These are phyloP conservation scores for Phytopythium vexans DNA, from an alignment of 352 stramenopile species.

Conservation along the genomic window DNA sequence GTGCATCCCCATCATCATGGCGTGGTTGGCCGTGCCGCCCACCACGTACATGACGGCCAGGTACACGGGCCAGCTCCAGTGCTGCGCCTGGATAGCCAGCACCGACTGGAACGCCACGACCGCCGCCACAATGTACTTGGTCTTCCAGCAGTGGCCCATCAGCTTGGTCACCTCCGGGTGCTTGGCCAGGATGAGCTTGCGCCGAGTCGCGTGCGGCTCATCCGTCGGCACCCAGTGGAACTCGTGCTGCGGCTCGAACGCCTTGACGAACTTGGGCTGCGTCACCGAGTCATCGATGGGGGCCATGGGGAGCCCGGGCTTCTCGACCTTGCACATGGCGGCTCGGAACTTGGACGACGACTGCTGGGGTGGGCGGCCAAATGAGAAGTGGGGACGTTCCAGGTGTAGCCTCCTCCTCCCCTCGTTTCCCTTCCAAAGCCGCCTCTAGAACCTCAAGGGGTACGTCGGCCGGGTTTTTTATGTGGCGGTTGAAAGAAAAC, in stretches of 20 bases:
- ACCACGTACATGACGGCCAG: constrained; percentile 81
- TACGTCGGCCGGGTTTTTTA: no score
- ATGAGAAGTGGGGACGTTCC: constrained; percentile 1
- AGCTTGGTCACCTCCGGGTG: constrained; percentile 90
- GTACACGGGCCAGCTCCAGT: constrained; percentile 61
- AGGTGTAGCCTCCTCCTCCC: not conserved
- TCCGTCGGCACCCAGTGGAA: constrained; percentile 86
- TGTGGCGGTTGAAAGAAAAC: not conserved
- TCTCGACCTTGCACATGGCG: constrained; percentile 46
- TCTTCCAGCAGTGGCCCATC: constrained; percentile 80
- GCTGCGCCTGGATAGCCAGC: constrained; percentile 63
- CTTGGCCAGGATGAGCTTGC: constrained; percentile 82
- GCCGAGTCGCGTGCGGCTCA: constrained; percentile 85
- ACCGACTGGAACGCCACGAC: constrained; percentile 83
- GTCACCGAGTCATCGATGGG: constrained; percentile 30
- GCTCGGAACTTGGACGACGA: no score
- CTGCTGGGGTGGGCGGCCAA: constrained; percentile 5
- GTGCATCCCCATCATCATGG: constrained; percentile 95
- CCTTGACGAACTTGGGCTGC: constrained; percentile 44
- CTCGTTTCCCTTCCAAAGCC: no score
- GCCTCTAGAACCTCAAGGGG: no score
- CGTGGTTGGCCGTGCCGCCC: constrained; percentile 92
- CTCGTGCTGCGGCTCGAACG: constrained; percentile 44
- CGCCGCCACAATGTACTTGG: constrained; percentile 82
- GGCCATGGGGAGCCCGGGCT: constrained; percentile 29